A percentile compares a stretch with the other conserved stretches of the same genome.
phyloP scores from a whole-genome alignment of 495 filamentous ascomycete species.

The Cudoniella acicularis region DNA sequence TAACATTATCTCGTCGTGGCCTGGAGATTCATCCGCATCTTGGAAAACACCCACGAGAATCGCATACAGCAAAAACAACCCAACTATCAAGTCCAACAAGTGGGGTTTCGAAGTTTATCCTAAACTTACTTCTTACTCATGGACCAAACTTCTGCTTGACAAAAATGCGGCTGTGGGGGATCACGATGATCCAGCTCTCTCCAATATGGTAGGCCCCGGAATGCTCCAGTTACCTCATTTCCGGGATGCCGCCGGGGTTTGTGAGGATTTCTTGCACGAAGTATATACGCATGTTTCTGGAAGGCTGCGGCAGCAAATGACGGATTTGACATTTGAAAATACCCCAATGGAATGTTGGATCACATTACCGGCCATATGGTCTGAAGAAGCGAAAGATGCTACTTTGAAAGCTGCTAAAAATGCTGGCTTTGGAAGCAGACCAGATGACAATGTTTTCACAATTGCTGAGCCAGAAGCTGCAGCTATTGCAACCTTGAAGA shows the following conservation, averaged over 20 bases:
- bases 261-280: constrained; percentile 14
- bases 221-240: constrained; percentile 10
- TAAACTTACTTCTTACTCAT: constrained; percentile 20
- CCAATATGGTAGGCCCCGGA: background rate
- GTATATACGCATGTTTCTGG: background rate
- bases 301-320: constrained; percentile 3
- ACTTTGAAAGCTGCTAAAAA: constrained; percentile 26
- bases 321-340: constrained; percentile 7
- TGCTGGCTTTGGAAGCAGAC: constrained; percentile 29
- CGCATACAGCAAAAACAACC: constrained; percentile 17
- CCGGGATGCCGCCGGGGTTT: constrained; percentile 11
- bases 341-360: constrained; percentile 33
- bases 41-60: constrained; percentile 21
- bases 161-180: constrained; percentile 12
- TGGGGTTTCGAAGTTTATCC: constrained; percentile 22
- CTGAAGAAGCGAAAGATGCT: constrained; percentile 28
- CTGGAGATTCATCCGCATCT: constrained; percentile 1
- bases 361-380: constrained; percentile 34
- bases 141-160: constrained; percentile 21
- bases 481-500: constrained; percentile 13
- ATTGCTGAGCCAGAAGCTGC: constrained; percentile 36
- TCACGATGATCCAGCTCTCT: constrained; percentile 18
- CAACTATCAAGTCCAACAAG: constrained; percentile 2
- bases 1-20: constrained; percentile 14
- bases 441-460: constrained; percentile 25